Conservation (phyloP, 163 green algal species). For the Volvox carteri region DNA sequence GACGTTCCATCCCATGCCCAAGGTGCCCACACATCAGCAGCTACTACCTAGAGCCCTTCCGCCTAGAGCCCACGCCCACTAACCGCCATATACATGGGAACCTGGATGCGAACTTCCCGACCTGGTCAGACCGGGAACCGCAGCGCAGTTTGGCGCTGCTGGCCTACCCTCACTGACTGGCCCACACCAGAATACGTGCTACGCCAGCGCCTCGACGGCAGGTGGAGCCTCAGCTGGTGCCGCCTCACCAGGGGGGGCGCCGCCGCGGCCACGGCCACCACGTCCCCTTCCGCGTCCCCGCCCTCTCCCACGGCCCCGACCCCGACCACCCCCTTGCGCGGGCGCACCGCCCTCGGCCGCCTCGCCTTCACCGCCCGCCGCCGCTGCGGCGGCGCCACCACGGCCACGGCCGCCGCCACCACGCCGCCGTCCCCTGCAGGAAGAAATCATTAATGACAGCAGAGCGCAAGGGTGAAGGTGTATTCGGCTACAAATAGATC, state of each 20-base stretch:
- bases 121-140: too few relatives aligned
- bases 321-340: neutral
- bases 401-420: neutral
- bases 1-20: too few relatives aligned
- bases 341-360: neutral
- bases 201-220: slow-evolving; percentile 16
- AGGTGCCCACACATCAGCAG: too few relatives aligned
- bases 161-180: too few relatives aligned
- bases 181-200: too few relatives aligned
- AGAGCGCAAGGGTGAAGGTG: neutral
- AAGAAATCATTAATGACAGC: neutral
- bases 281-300: slow-evolving; percentile 38
- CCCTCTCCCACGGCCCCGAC: slow-evolving; percentile 20
- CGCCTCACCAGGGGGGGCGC: neutral
- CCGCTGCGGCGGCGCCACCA: neutral
- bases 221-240: neutral
- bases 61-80: too few relatives aligned
- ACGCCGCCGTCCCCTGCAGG: slow-evolving; percentile 5
- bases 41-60: too few relatives aligned
- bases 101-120: too few relatives aligned
- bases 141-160: too few relatives aligned
- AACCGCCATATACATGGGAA: too few relatives aligned
- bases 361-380: slow-evolving; percentile 7
- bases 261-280: neutral
- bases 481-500: too few relatives aligned